phyloP scores from a whole-genome alignment of 768 basidiomycete genomes.

The Lentinula guzmanii region DNA sequence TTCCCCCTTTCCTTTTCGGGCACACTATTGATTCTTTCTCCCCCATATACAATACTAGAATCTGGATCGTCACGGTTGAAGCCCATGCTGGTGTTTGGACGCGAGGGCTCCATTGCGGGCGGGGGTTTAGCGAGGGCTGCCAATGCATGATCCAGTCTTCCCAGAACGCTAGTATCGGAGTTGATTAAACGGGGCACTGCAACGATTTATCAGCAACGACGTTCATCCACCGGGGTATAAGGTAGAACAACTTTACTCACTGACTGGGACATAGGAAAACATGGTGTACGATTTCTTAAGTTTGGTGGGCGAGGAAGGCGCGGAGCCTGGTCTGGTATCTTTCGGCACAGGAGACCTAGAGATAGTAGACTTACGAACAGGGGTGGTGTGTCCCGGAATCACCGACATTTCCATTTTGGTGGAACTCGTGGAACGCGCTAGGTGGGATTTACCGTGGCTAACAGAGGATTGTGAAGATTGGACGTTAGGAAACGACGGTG shows the following conservation, averaged over 20 bases:
- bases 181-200: neutral
- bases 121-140: conserved; percentile 65
- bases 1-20: conserved; percentile 8
- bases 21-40: conserved; percentile 8
- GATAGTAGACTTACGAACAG: neutral
- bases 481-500: neutral
- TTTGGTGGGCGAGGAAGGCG: conserved; percentile 1
- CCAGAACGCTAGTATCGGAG: neutral
- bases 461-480: neutral
- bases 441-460: too few species aligned
- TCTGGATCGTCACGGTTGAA: conserved; percentile 39
- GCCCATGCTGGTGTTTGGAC: conserved; percentile 69
- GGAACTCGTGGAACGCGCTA: neutral
- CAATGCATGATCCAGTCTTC: conserved; percentile 32
- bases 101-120: conserved; percentile 13
- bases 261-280: neutral
- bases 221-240: neutral
- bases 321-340: neutral
- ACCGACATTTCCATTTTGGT: neutral
- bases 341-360: neutral
- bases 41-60: neutral
- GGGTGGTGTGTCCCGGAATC: neutral
- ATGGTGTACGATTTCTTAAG: neutral
- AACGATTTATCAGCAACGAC: neutral
- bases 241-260: neutral